Base-by-base conservation (phyloP, 2,329 filamentous ascomycete species). In the Knoxdaviesia proteae region DNA sequence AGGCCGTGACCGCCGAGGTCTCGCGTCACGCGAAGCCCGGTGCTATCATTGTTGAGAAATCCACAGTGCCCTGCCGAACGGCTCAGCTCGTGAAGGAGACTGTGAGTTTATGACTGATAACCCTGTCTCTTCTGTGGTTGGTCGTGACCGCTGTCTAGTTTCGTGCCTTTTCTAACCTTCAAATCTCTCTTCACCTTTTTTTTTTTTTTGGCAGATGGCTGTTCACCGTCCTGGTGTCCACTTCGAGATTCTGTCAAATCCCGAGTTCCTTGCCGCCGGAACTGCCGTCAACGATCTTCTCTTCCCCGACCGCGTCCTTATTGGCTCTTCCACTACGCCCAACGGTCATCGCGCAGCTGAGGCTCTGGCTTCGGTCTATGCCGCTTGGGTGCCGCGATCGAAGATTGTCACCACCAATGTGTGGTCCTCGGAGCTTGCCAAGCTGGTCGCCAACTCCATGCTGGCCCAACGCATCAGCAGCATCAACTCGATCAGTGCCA, bases 21-120 rank as follows among this genome's bases (percentile, higher is more conserved):
- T 81, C 80, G 7, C 63, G 71, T 48, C 64, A 77, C 47, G 77
- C 80, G 3, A 73, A 68, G 32, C 62, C 68, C 11, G 77, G 76
- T 40, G 73, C 78, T 43, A 81, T 87, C 44, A 73, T 88, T 41
- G 81, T 87, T 20, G 81, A 87, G 61, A 88, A 87, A 62, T 80
- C 74, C 44, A 88, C 82, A 0, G 82, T 87, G 31, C 82, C 82
- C 3, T 83, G 78, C 55, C 66, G 77, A 47, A 86, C 81, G 5
- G 78, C 80, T 2, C 69, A 82, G 49, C 69, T 75, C 33, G 74
- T 86, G 36, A 67, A 71, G 50, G 69, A 77, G 49, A 82, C 76
- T 49, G 74, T 84, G 59, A 58, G 65, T 54, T 44, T 7, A 37
- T 29, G 30, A 30, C 6, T n/a, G 20, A 20, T 35, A 1, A 36